Evolutionary conservation across 805 yeast species (phyloP).

Genomic region (Wickerhamiella sergipiensis): DNA sequence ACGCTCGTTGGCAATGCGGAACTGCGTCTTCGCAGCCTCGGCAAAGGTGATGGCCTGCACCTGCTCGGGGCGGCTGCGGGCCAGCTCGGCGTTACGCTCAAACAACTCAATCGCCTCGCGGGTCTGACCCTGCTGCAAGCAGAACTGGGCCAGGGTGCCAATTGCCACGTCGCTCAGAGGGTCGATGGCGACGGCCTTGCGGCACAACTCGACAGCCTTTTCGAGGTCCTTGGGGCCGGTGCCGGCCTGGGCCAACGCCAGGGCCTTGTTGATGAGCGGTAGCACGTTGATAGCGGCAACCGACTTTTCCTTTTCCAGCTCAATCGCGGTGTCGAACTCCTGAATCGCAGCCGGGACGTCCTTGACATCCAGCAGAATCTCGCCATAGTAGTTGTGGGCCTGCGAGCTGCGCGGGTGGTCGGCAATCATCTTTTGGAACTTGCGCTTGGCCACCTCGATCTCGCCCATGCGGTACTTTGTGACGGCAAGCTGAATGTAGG

Average conservation of each 20-base stretch:
- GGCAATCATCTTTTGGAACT: conserved; percentile 39
- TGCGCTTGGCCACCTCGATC: conserved; percentile 42
- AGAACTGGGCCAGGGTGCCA: conserved; percentile 82
- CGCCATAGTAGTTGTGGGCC: conserved; percentile 92
- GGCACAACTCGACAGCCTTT: conserved; percentile 51
- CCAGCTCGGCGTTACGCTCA: conserved; percentile 67
- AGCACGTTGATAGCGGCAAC: conserved; percentile 71
- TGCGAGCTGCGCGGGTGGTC: conserved; percentile 80
- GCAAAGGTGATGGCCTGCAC: conserved; percentile 82
- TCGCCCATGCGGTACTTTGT: conserved; percentile 69
- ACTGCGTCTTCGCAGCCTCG: conserved; percentile 86
- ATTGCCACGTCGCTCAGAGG: conserved; percentile 82
- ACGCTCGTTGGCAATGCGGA: conserved; percentile 36
- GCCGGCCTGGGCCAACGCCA: conserved; percentile 29
- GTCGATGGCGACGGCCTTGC: conserved; percentile 68
- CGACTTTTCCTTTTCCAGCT: conserved; percentile 46
- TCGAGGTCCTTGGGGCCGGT: conserved; percentile 29
- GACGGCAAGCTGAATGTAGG: conserved; percentile 88
- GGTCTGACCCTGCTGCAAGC: conserved; percentile 67
- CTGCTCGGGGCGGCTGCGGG: conserved; percentile 77
- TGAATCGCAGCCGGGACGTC: conserved; percentile 58
- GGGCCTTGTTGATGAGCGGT: conserved; percentile 83
- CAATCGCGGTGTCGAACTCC: conserved; percentile 76
- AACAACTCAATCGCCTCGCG: conserved; percentile 71
- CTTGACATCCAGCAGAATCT: conserved; percentile 71